Conservation (phyloP, 139 green algal species). For the Chlorella sp. region DNA sequence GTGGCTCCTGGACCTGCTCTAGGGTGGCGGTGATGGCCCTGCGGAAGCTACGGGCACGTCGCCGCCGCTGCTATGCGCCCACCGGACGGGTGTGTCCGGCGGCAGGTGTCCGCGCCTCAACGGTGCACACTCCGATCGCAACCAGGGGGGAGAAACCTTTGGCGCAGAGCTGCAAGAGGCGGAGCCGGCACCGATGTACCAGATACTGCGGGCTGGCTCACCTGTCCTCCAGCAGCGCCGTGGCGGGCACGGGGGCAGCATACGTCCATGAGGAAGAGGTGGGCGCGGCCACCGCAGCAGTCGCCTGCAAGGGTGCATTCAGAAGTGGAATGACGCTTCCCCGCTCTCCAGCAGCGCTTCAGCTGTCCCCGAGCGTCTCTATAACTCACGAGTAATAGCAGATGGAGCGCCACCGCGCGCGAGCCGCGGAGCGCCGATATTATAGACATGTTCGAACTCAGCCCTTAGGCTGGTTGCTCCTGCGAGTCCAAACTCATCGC, state of each 20-base stretch:
- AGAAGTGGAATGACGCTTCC: too few relatives aligned
- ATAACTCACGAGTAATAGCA: too few relatives aligned
- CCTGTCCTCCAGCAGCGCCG: neutral
- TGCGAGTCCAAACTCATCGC: too few relatives aligned
- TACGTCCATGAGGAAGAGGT: neutral
- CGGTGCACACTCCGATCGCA: neutral
- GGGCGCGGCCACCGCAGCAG: neutral
- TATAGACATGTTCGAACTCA: too few relatives aligned
- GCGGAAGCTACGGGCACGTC: neutral
- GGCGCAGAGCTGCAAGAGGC: neutral
- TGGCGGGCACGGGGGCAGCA: neutral
- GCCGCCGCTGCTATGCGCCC: neutral
- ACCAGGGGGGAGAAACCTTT: neutral
- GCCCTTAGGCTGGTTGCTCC: too few relatives aligned
- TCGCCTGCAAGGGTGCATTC: too few relatives aligned
- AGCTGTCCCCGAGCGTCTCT: too few relatives aligned
- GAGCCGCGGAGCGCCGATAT: too few relatives aligned
- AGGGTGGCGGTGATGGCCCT: neutral
- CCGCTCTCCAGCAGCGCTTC: too few relatives aligned
- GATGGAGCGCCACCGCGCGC: too few relatives aligned
- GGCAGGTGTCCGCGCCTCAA: neutral
- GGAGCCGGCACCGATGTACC: neutral
- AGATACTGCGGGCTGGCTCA: neutral
- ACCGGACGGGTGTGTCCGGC: neutral
- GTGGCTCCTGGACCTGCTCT: too few relatives aligned